Evolutionary conservation across 176 grass and related monocot species (phyloP).

Genomic region (Cocos nucifera): DNA sequence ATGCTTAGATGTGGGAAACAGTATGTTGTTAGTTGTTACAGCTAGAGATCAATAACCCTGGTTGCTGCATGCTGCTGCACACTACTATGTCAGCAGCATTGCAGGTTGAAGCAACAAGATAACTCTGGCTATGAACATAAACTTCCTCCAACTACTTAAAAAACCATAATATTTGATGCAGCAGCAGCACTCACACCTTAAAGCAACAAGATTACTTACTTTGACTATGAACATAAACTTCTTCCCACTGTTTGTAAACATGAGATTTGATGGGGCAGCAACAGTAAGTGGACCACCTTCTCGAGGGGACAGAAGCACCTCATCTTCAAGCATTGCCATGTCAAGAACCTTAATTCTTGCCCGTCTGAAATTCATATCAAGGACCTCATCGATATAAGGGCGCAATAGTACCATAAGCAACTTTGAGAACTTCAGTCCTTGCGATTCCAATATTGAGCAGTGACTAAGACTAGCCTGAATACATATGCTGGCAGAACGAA

Average conservation of each 20-base stretch:
- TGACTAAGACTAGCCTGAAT: conserved; percentile 74
- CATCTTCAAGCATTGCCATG: conserved; percentile 55
- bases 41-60: too few relatives aligned
- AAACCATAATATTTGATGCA: too few relatives aligned
- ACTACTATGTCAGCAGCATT: too few relatives aligned
- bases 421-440: conserved; percentile 83
- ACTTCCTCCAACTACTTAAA: too few relatives aligned
- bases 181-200: too few relatives aligned
- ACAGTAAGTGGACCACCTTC: conserved; percentile 34
- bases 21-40: too few relatives aligned
- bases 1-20: too few relatives aligned
- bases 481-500: conserved; percentile 78
- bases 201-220: conserved; percentile 31
- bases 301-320: conserved; percentile 34
- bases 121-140: too few relatives aligned
- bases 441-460: conserved; percentile 58
- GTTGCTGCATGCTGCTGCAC: too few relatives aligned
- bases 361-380: conserved; percentile 92
- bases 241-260: conserved; percentile 73
- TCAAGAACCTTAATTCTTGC: conserved; percentile 62
- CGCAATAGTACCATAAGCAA: conserved; percentile 70
- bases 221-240: conserved; percentile 79
- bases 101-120: too few relatives aligned
- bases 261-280: conserved; percentile 39
- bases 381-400: conserved; percentile 81